These are phyloP conservation scores for Tuber calosporum DNA, from an alignment of 495 filamentous ascomycete genomes.

Conservation along the genomic window DNA sequence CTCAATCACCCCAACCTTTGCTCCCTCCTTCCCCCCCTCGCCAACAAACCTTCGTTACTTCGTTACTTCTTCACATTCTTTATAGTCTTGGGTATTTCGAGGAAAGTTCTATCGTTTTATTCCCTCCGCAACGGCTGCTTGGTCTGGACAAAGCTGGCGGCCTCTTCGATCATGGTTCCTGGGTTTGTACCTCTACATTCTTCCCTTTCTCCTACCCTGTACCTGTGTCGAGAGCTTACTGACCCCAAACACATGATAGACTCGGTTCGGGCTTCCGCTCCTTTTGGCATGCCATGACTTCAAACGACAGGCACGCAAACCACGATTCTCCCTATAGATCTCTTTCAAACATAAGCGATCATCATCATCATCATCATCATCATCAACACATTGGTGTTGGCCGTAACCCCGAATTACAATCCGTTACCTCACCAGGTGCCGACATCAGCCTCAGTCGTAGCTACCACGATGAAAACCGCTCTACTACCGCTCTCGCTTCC, in stretches of 20 bases:
- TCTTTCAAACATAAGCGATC: constrained; percentile 58
- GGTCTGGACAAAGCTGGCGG: not conserved
- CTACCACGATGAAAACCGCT: constrained; percentile 65
- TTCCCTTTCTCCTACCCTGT: not conserved
- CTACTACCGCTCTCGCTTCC: constrained; percentile 49
- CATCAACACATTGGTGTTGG: constrained; percentile 66
- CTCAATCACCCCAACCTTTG: constrained; percentile 22
- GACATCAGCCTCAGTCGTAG: constrained; percentile 62
- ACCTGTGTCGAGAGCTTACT: not conserved
- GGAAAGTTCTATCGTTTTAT: not conserved
- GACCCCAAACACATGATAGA: constrained; percentile 42
- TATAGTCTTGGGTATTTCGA: not conserved
- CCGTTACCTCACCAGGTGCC: constrained; percentile 69
- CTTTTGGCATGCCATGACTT: constrained; percentile 96
- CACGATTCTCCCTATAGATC: constrained; percentile 76
- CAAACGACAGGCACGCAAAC: constrained; percentile 66
- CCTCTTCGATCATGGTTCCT: not conserved
- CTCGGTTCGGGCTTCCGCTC: constrained; percentile 61
- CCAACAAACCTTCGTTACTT: constrained; percentile 16
- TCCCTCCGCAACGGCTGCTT: not conserved
- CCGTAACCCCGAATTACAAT: constrained; percentile 62
- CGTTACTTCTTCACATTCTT: constrained; percentile 13
- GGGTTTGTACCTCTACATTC: constrained; percentile 2
- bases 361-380: too few relatives aligned
- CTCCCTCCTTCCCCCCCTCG: constrained; percentile 17